Evolutionary conservation across 1,284 basidiomycete genomes (phyloP), one percentile per base, ranked within the genome.

Genomic region (Calocybe gambosa): DNA sequence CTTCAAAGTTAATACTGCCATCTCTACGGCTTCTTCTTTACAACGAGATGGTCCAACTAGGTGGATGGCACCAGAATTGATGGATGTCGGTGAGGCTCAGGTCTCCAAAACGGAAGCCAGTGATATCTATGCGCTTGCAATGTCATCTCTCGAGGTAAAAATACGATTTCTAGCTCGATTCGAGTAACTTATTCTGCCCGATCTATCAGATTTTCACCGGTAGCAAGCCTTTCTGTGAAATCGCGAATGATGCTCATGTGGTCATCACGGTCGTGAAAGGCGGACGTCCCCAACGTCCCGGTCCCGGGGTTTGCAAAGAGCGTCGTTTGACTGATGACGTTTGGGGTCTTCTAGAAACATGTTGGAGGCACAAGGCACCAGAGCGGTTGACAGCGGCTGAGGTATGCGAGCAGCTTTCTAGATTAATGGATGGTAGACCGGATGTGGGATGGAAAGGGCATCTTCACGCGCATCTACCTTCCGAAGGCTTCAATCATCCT

Each of bases 71-170:
- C 61, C 60, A 2, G 60, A 61, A 29, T 38, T 60, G 19, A 48
- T 56, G 21, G 43, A 43, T 8, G 36, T 33, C 9, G 44, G 39
- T 31, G 39, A 45, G 23, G 47, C 51, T 0, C 47, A 51, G 1
- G 44, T 37, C 3, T 43, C 41, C 13, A 46, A 54, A 19, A 54
- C 50, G 8, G 39, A 29, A 15, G 45, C 45, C 15, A 59, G 52
- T 26, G 62, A 64, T 43, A 50, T 64, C 3, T 63, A 62, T 20
- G 58, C 62, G 2, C 59, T 60, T 39, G 57, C 55, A 2, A 59
- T 57, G 43, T 55, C 59, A 13, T 58, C 52, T 23, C 51, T 60
- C 25, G 60, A 61, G 53, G 61, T 60, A 16, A 15, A 45, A 7
- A 23, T 7, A 15, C 31, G 15, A 16, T n/a, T 16, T 29, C 20